Evolutionary conservation across 1,284 basidiomycete genomes (phyloP).

Genomic region (Cryptococcus sp.): DNA sequence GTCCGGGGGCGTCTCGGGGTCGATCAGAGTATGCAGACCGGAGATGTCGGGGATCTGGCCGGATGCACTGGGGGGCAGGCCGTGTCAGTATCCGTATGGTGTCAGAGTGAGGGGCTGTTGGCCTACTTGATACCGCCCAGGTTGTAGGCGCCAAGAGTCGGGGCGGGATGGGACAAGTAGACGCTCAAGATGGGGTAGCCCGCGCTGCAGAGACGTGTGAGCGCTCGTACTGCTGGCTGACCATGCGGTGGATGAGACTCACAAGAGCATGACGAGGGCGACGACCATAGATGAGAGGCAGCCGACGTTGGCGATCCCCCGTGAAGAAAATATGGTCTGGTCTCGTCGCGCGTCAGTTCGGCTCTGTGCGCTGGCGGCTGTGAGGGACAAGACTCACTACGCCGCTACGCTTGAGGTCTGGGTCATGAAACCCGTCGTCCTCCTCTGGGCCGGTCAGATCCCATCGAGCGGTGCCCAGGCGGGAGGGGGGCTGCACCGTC

Average conservation of each 20-base stretch:
- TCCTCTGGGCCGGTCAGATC: constrained; percentile 38
- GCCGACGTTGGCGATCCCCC: constrained; percentile 40
- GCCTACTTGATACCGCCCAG: constrained; percentile 66
- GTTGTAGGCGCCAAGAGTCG: constrained; percentile 56
- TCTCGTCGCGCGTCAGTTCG: background rate
- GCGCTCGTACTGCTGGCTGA: too few relatives aligned
- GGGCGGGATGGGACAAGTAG: constrained; percentile 38
- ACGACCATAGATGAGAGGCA: constrained; percentile 33
- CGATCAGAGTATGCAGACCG: constrained; percentile 55
- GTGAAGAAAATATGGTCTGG: background rate
- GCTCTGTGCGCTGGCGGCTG: too few relatives aligned
- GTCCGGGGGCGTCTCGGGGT: constrained; percentile 62
- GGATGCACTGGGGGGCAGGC: constrained; percentile 24
- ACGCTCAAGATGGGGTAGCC: constrained; percentile 57
- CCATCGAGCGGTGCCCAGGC: constrained; percentile 34
- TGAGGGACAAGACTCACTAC: constrained; percentile 18
- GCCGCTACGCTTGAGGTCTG: constrained; percentile 22
- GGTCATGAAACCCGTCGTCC: constrained; percentile 49
- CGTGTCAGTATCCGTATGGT: constrained; percentile 1
- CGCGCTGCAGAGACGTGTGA: constrained; percentile 1
- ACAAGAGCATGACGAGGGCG: constrained; percentile 21
- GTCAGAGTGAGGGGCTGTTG: background rate
- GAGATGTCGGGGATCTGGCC: constrained; percentile 53
- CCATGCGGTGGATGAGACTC: background rate
- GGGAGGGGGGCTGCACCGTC: constrained; percentile 27